phyloP scores from a whole-genome alignment of 768 basidiomycete genomes.

The Trametes gibbosa region DNA sequence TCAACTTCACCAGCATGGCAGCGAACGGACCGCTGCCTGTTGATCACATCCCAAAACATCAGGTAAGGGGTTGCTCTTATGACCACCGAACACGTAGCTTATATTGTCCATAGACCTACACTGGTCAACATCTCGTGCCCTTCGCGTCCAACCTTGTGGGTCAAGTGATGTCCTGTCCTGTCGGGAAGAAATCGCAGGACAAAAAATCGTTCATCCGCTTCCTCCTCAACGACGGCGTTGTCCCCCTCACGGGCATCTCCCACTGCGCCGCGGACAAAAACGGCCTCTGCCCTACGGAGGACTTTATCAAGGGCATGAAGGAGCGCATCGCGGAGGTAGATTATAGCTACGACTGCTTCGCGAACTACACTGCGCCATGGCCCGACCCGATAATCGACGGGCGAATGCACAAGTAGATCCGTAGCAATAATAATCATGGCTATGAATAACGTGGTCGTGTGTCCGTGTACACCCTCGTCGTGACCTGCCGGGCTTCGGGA shows the following conservation, averaged over 20 bases:
- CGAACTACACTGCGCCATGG: constrained; percentile 38
- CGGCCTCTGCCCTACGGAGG: constrained; percentile 40
- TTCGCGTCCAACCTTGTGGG: constrained; percentile 49
- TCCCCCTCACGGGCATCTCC: constrained; percentile 43
- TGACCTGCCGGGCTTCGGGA: background rate
- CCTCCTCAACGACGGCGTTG: constrained; percentile 48
- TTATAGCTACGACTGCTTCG: constrained; percentile 42
- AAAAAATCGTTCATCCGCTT: constrained; percentile 34
- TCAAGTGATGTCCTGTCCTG: constrained; percentile 43
- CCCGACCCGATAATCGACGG: constrained; percentile 17
- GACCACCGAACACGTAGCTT: background rate
- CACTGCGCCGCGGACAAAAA: constrained; percentile 41
- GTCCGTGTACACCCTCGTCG: background rate
- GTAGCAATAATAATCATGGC: background rate
- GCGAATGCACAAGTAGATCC: constrained; percentile 4
- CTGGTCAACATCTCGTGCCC: constrained; percentile 41
- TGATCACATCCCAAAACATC: constrained; percentile 35
- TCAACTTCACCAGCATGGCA: constrained; percentile 45
- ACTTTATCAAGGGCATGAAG: constrained; percentile 38
- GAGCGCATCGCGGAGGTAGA: constrained; percentile 40
- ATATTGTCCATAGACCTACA: constrained; percentile 31
- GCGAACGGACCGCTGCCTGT: constrained; percentile 39
- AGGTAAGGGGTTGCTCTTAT: constrained; percentile 18
- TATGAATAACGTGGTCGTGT: background rate
- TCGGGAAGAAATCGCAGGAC: constrained; percentile 26